Evolutionary conservation across 371 early-diverging fungal species (phyloP), one percentile per base, ranked within the genome.

Genomic region (Mortierella sp.): DNA sequence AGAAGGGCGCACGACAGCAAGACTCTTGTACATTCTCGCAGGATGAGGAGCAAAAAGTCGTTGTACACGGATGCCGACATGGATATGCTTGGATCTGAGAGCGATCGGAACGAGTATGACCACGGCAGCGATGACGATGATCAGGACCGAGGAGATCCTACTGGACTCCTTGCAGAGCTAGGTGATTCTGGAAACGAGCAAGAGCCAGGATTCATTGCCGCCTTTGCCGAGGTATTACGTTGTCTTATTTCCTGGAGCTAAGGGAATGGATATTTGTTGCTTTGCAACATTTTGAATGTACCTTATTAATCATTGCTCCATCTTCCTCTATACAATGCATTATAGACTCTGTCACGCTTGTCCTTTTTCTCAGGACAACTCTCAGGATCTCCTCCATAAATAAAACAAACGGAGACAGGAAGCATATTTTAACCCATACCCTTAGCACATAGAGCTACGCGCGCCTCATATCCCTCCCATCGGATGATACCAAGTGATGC

Each of bases 41-140:
- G 72, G 38, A 43, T 55, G 70, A 32, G 72, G 16, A 73, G 46
- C 38, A 76, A 71, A 48, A 80, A 77, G 24, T 81, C 85, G 11
- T 76, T 78, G 11, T 85, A 85, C 27, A 85, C 85, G 4, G 81
- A 85, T 54, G 85, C 71, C 3, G 85, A 85, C n/a, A 70, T 85
- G 79, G 85, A 85, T 65, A 71, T 85, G 63, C 70, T 85, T 8
- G 85, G 74, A 21, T 85, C 85, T 12, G 85, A 70, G 24, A 76
- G 75, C 41, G 81, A 79, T 21, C 73, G 65, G n/a, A 76, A 75
- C 18, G 51, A 16, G 29, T 63, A 49, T 7, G 48, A 56, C 3
- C 38, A 21, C 8, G 48, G 32, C 24, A 44, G 49, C 38, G 44
- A 75, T 1, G 77, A 72, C 5, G 65, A 72, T 12, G 54, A 74